Evolutionary conservation across 1,284 basidiomycete genomes (phyloP).

Genomic region (Hymenochaete sp.): DNA sequence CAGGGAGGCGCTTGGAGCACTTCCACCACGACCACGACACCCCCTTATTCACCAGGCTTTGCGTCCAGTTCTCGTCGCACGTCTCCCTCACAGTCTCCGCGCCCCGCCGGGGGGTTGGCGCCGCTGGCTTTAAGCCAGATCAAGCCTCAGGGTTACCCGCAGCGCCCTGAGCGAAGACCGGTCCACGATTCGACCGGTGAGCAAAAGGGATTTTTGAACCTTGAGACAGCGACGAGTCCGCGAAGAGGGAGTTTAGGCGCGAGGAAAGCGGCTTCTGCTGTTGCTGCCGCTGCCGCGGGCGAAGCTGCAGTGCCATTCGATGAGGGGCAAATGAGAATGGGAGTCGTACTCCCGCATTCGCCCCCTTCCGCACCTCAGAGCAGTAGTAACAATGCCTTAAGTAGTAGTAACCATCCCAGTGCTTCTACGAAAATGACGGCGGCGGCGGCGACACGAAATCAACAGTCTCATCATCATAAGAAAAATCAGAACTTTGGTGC

Average conservation of each 20-base stretch:
- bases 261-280: neutral
- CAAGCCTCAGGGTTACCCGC: conserved; percentile 3
- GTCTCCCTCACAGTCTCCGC: conserved; percentile 17
- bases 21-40: no score
- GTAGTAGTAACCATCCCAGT: no score
- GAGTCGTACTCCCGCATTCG: conserved; percentile 17
- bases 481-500: no score
- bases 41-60: conserved; percentile 13
- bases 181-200: conserved; percentile 12
- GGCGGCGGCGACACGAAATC: no score
- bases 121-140: conserved; percentile 10
- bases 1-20: no score
- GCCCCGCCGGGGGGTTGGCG: conserved; percentile 9
- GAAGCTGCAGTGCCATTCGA: conserved; percentile 6
- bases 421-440: no score
- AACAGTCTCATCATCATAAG: no score
- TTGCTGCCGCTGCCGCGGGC: neutral
- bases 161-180: conserved; percentile 4
- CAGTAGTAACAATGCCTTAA: no score
- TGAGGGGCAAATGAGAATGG: no score
- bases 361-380: no score
- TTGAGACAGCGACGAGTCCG: conserved; percentile 14
- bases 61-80: conserved; percentile 10
- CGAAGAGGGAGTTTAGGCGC: conserved; percentile 14
- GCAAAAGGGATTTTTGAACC: conserved; percentile 16